These are phyloP conservation scores for Pseudocercospora eumusae DNA, from an alignment of 2,329 filamentous ascomycete genomes.

Conservation along the genomic window DNA sequence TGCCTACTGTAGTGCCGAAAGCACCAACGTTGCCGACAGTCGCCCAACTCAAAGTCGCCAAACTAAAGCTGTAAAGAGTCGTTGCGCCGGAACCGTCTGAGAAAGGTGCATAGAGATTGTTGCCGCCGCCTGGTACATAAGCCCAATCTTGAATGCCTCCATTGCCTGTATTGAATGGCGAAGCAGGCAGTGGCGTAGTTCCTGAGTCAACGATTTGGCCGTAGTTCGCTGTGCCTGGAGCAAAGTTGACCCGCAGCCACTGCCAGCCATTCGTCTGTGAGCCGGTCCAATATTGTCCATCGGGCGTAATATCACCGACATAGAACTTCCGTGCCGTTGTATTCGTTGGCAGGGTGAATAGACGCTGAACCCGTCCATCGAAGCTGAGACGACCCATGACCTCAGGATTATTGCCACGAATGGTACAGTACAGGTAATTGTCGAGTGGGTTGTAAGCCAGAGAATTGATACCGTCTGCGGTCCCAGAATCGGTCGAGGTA, in stretches of 20 bases:
- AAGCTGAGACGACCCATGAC: conserved; percentile 14
- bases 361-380: conserved; percentile 9
- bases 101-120: conserved; percentile 11
- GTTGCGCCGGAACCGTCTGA: conserved; percentile 7
- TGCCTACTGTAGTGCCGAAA: background rate
- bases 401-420: conserved; percentile 16
- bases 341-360: conserved; percentile 12
- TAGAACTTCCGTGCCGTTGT: background rate
- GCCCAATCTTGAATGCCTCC: conserved; percentile 20
- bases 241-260: conserved; percentile 19
- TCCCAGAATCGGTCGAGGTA: background rate
- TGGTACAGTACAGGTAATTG: conserved; percentile 20
- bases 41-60: conserved; percentile 7
- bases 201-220: conserved; percentile 16
- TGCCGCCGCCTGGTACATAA: conserved; percentile 11
- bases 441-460: conserved; percentile 20
- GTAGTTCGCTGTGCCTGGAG: conserved; percentile 13
- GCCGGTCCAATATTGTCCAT: conserved; percentile 18
- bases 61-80: conserved; percentile 10
- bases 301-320: conserved; percentile 17
- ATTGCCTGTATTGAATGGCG: background rate
- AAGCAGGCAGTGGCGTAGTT: background rate
- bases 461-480: conserved; percentile 17
- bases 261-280: conserved; percentile 12
- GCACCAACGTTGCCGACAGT: background rate